A percentile compares a stretch with the other conserved stretches of the same genome.
Evolutionary conservation across 441 rosid genomes (phyloP).

Genomic region (Croton laevigatus): DNA sequence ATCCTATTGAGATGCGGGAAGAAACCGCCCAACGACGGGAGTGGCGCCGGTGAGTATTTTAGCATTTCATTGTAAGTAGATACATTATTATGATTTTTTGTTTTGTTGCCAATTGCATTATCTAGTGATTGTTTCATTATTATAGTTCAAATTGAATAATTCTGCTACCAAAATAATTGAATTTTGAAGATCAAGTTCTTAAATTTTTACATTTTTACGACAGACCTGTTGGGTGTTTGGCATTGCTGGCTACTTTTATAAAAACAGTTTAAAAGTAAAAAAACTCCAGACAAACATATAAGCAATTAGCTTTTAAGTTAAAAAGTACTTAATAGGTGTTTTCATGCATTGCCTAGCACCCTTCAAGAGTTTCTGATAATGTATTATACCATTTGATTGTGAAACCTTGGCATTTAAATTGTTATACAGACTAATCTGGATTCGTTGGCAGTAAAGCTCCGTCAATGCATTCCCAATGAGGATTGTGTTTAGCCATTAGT

Average conservation of each 20-base stretch:
- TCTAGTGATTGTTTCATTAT: background rate
- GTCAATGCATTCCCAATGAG: no score
- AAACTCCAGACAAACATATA: no score
- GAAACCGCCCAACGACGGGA: slow-evolving; percentile 71
- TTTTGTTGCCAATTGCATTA: background rate
- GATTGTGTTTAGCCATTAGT: no score
- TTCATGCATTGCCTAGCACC: no score
- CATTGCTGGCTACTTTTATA: no score
- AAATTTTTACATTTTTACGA: background rate
- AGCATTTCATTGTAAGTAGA: background rate
- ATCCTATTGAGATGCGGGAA: slow-evolving; percentile 69
- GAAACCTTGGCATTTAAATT: background rate
- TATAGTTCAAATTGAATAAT: background rate
- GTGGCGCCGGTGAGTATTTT: slow-evolving; percentile 76
- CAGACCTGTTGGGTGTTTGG: background rate
- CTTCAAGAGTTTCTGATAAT: background rate
- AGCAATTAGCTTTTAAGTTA: no score
- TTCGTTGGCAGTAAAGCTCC: no score
- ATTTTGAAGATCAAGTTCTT: background rate
- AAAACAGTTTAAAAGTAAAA: no score
- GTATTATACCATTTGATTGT: background rate
- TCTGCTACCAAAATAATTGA: background rate
- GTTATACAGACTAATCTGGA: no score
- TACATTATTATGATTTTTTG: background rate
- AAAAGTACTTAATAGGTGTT: no score